Conservation (phyloP, 805 yeast species). For the Ogataea paraovalis region DNA sequence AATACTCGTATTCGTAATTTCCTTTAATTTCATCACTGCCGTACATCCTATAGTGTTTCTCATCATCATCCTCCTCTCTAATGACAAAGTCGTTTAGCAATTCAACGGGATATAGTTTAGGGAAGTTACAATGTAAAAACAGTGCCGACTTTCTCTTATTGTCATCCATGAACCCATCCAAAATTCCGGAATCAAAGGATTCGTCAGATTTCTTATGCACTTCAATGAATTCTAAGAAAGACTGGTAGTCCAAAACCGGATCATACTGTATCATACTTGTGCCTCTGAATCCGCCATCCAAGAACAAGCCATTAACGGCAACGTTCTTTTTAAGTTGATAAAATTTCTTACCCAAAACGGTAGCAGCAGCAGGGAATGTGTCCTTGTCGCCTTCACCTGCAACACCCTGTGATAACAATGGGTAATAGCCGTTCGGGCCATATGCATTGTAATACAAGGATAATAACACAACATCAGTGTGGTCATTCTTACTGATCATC, state of each 20-base stretch:
- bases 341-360: conserved; percentile 41
- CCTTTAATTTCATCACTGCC: conserved; percentile 11
- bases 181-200: conserved; percentile 8
- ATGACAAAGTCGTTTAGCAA: conserved; percentile 26
- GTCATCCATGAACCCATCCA: conserved; percentile 19
- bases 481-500: conserved; percentile 51
- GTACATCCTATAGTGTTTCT: conserved; percentile 12
- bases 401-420: conserved; percentile 53
- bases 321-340: conserved; percentile 54
- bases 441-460: conserved; percentile 57
- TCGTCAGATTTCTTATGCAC: conserved; percentile 17
- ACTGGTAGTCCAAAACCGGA: conserved; percentile 36
- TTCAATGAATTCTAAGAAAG: conserved; percentile 17
- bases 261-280: conserved; percentile 49
- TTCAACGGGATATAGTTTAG: conserved; percentile 45
- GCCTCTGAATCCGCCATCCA: conserved; percentile 35
- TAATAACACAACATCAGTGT: conserved; percentile 49
- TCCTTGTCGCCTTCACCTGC: conserved; percentile 85
- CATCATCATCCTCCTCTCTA: conserved; percentile 9
- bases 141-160: conserved; percentile 13
- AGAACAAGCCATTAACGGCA: conserved; percentile 41
- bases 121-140: conserved; percentile 43
- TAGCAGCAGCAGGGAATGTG: conserved; percentile 68
- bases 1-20: conserved; percentile 18
- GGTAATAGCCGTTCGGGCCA: conserved; percentile 57